Conservation (phyloP, 163 green algal genomes). For the Scenedesmus sp. region DNA sequence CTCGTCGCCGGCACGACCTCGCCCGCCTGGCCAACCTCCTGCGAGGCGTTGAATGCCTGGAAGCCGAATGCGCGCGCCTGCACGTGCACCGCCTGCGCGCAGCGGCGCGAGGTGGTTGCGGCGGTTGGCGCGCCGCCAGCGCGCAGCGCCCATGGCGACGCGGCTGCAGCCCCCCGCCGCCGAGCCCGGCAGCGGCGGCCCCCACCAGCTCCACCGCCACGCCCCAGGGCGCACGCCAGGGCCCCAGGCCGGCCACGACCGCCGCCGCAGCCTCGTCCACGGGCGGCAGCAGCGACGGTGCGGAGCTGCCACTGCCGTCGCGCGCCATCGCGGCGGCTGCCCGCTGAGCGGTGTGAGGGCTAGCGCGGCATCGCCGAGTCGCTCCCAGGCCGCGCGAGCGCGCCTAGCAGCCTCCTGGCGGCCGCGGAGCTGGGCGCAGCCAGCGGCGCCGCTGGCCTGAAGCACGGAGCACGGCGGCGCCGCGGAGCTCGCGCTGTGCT, state of each 20-base stretch:
- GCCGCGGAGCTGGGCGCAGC: no score
- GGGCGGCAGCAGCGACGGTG: no score
- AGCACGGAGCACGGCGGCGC: no score
- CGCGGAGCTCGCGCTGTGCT: no score
- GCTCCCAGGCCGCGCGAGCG: no score
- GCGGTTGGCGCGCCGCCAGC: background rate
- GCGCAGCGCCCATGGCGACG: background rate
- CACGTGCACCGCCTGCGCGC: slow-evolving; percentile 5
- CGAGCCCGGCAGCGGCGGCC: background rate
- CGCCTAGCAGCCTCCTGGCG: no score
- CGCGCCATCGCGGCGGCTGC: no score
- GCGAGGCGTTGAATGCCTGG: slow-evolving; percentile 17
- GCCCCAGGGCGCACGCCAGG: background rate
- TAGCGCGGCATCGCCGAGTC: no score
- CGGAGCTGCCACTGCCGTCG: no score
- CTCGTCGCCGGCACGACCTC: background rate
- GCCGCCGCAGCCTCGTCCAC: no score
- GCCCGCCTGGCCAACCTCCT: slow-evolving; percentile 18
- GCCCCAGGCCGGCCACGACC: background rate
- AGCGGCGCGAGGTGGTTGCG: background rate
- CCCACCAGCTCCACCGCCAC: slow-evolving; percentile 7
- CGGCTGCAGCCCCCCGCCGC: background rate
- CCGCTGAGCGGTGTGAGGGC: no score
- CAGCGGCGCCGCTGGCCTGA: no score
- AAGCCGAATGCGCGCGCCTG: slow-evolving; percentile 25